Evolutionary conservation across 2,329 filamentous ascomycete genomes (phyloP), one percentile per base, ranked within the genome.

Genomic region (Cercospora sojina): DNA sequence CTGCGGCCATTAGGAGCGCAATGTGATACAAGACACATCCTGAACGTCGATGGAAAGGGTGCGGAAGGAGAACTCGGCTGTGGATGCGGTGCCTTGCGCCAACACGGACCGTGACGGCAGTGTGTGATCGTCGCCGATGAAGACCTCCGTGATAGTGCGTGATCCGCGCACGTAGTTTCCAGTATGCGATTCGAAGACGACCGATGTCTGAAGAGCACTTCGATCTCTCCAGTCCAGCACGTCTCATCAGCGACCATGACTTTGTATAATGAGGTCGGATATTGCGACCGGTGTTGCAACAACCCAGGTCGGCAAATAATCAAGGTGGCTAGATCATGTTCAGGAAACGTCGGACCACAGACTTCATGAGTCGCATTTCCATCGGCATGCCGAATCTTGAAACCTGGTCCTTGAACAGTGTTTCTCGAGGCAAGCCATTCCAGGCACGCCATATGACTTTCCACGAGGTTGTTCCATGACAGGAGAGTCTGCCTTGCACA

Each of bases 351-450:
- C 31, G 31, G 56, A 38, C 20, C 25, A 16, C 20, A 23, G 13
- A 49, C 43, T 59, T 35, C 29, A 32, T 38, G 56, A 59, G 20
- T 59, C 57, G 29, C n/a, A 20, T 18, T 20, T 18, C 31, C 18
- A 25, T 59, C 35, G 57, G 57, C 57, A 59, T 59, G 57, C 57
- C 57, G 57, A 59, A 47, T 59, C 18, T 41, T 58, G 55, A 58
- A 58, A 58, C 31, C 55, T 58, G 29, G 29, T 38, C 55, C 55
- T 58, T 58, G 55, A 58, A 18, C 20, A 59, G n/a, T n/a, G 32
- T 59, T 29, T 38, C 32, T 23, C 57, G 12, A 29, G 57, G 41
- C 12, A 25, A 20, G 35, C 16, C 10, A 23, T 25, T 49, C 43
- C 43, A 49, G 43, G 43, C 43, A 49, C 57, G 57, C 23, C 32